Evolutionary conservation across 2,329 filamentous ascomycete genomes (phyloP).

Genomic region (Colletotrichum musicola): DNA sequence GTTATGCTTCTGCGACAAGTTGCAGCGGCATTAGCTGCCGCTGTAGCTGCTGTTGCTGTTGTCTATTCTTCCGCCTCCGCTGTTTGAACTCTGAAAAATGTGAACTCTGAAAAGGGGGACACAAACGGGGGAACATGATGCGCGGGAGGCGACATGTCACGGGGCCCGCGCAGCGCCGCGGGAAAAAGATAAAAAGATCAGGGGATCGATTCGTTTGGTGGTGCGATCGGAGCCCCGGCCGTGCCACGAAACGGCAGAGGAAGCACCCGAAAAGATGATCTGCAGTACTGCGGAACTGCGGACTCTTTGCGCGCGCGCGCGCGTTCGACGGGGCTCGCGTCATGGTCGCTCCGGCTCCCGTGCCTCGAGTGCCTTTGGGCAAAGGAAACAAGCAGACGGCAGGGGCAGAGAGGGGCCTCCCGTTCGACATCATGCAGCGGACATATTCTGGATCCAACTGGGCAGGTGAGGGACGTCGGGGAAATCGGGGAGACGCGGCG

Average conservation of each 20-base stretch:
- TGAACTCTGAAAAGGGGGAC: not conserved
- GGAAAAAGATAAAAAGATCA: not conserved
- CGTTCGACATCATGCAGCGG: too few species aligned
- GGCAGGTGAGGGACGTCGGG: not conserved
- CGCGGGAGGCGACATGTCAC: not conserved
- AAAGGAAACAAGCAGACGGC: not conserved
- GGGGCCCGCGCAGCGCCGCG: not conserved
- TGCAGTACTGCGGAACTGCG: not conserved
- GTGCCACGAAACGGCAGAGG: conserved; percentile 24
- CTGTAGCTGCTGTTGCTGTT: not conserved
- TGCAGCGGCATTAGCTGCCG: not conserved
- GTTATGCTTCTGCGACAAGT: not conserved
- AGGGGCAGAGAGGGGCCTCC: too few species aligned
- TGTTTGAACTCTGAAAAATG: not conserved
- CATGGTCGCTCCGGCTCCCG: conserved; percentile 20
- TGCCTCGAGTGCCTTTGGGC: conserved; percentile 1
- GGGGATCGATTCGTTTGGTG: not conserved
- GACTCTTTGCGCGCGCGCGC: not conserved
- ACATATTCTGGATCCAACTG: not conserved
- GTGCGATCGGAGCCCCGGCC: not conserved
- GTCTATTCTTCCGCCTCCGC: not conserved
- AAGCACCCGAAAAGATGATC: conserved; percentile 6
- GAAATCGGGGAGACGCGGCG: conserved; percentile 9
- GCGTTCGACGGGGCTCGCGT: not conserved
- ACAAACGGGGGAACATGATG: too few species aligned